phyloP scores from a whole-genome alignment of 2,329 filamentous ascomycete species.

The Dothidotthia symphoricarpi region DNA sequence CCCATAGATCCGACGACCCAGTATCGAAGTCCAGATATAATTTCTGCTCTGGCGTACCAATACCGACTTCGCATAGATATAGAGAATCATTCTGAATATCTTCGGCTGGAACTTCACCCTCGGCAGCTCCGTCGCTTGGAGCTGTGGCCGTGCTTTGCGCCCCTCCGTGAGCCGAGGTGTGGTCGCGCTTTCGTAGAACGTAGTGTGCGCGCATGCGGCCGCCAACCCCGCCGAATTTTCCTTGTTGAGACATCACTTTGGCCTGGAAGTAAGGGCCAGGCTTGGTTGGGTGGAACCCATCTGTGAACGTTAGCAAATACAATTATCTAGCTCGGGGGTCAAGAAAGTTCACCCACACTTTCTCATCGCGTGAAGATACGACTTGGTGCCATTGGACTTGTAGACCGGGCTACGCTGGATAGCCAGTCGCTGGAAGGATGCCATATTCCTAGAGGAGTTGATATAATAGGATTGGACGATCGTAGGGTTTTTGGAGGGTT shows the following conservation, averaged over 20 bases:
- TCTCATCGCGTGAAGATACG: conserved; percentile 19
- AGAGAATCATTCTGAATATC: conserved; percentile 66
- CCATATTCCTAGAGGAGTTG: too few relatives aligned
- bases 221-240: conserved; percentile 22
- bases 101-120: conserved; percentile 45
- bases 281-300: conserved; percentile 27
- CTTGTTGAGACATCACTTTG: conserved; percentile 19
- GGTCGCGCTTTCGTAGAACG: conserved; percentile 16
- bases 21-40: conserved; percentile 66
- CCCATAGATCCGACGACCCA: conserved; percentile 68
- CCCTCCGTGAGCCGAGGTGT: conserved; percentile 1
- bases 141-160: conserved; percentile 4
- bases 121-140: conserved; percentile 1
- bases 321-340: not conserved
- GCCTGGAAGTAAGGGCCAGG: conserved; percentile 25
- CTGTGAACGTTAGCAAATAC: conserved; percentile 5
- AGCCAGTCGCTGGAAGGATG: conserved; percentile 17
- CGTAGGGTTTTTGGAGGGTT: too few relatives aligned
- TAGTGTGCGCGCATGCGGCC: conserved; percentile 24
- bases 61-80: conserved; percentile 63
- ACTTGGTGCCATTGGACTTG: conserved; percentile 18
- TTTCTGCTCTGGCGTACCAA: conserved; percentile 64
- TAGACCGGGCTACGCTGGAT: conserved; percentile 18
- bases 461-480: too few relatives aligned
- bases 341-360: conserved; percentile 9